phyloP scores from a whole-genome alignment of 1,284 basidiomycete species.

The Rhizoctonia solani region DNA sequence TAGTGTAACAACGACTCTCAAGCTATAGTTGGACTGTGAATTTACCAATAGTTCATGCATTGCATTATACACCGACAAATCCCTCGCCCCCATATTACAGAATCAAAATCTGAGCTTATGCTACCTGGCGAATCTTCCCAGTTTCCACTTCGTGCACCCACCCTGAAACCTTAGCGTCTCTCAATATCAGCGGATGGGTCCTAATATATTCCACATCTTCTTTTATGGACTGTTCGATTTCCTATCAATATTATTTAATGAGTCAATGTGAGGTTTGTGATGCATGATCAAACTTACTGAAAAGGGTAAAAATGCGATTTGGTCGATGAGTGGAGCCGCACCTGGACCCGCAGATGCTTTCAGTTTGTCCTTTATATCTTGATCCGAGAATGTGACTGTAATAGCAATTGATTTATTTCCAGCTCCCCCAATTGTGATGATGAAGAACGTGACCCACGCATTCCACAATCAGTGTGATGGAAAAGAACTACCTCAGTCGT shows the following conservation, averaged over 20 bases:
- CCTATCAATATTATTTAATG: constrained; percentile 41
- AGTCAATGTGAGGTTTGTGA: neutral
- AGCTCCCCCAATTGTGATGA: no score
- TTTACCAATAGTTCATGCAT: no score
- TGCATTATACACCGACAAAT: no score
- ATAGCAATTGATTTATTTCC: neutral
- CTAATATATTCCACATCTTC: constrained; percentile 61
- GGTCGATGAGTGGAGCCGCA: constrained; percentile 43
- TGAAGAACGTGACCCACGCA: constrained; percentile 50
- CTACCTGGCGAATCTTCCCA: constrained; percentile 53
- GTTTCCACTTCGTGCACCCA: constrained; percentile 69
- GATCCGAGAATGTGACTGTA: constrained; percentile 50
- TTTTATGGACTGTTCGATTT: constrained; percentile 58
- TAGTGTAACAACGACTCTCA: no score
- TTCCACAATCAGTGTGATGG: constrained; percentile 70
- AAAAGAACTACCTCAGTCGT: constrained; percentile 68
- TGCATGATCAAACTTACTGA: constrained; percentile 10
- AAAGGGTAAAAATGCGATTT: constrained; percentile 64
- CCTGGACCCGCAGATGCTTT: constrained; percentile 50
- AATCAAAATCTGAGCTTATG: no score
- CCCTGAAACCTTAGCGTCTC: constrained; percentile 60
- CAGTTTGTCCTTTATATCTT: constrained; percentile 53
- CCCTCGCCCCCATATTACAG: no score
- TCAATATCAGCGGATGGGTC: constrained; percentile 58
- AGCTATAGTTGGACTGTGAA: no score